Percentiles rank a stretch among this genome's conserved stretches.
These are phyloP conservation scores for Cordyceps pruinosa DNA, from an alignment of 2,329 filamentous ascomycete species.

Conservation along the genomic window DNA sequence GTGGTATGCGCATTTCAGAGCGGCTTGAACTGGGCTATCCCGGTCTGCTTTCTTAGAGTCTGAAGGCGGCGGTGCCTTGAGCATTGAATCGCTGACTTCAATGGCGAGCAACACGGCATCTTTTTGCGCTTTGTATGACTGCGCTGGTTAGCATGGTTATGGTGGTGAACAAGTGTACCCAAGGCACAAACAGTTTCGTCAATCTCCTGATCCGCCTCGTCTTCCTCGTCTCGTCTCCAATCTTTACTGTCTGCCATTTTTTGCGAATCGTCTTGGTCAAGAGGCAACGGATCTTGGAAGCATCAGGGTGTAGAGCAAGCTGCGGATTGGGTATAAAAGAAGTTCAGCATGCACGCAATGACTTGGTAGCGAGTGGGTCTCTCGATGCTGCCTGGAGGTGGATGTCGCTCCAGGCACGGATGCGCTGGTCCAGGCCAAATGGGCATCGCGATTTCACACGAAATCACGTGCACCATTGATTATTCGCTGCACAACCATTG, in stretches of 20 bases:
- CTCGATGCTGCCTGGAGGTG: constrained; percentile 3
- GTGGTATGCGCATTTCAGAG: constrained; percentile 87
- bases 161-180: not conserved
- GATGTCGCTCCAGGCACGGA: constrained; percentile 9
- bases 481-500: constrained; percentile 6
- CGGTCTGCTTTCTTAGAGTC: constrained; percentile 69
- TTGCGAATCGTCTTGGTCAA: not conserved
- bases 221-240: constrained; percentile 49
- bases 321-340: not conserved
- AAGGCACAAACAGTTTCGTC: constrained; percentile 52
- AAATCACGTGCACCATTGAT: constrained; percentile 9
- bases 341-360: not conserved
- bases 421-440: not conserved
- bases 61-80: constrained; percentile 56
- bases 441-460: constrained; percentile 6
- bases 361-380: constrained; percentile 2
- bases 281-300: not conserved
- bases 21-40: constrained; percentile 73
- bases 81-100: constrained; percentile 83
- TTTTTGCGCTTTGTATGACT: constrained; percentile 88
- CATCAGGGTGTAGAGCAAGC: not conserved
- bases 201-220: constrained; percentile 54
- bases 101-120: constrained; percentile 98
- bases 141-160: constrained; percentile 4
- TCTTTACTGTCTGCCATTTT: constrained; percentile 33